Conservation (phyloP, 1,139 yeast species). For the Magnusiomyces suaveolens region DNA sequence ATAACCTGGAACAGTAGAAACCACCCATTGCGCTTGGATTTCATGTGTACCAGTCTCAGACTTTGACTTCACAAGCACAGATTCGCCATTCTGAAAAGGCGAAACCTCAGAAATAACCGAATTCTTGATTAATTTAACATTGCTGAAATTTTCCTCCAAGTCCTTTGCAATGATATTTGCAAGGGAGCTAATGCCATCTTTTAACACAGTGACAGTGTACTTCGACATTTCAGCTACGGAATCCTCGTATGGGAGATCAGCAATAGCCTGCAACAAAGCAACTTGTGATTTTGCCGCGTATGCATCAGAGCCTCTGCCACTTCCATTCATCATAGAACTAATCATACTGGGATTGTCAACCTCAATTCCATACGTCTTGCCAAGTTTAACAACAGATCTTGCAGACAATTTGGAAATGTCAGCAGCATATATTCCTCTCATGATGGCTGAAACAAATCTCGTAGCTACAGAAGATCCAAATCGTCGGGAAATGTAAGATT, state of each 20-base stretch:
- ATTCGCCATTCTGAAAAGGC: constrained; percentile 15
- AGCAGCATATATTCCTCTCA: constrained; percentile 90
- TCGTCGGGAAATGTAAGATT: constrained; percentile 55
- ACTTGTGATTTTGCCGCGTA: constrained; percentile 24
- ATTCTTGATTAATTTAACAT: constrained; percentile 36
- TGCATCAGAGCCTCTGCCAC: constrained; percentile 23
- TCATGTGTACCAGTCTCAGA: constrained; percentile 11
- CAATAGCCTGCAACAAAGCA: constrained; percentile 22
- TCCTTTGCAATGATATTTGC: constrained; percentile 29
- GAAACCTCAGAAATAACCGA: constrained; percentile 8
- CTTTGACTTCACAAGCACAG: constrained; percentile 4
- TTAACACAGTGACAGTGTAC: constrained; percentile 26
- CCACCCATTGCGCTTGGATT: constrained; percentile 21
- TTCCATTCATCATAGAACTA: constrained; percentile 33
- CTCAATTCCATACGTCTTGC: constrained; percentile 46
- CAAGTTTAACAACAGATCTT: constrained; percentile 38
- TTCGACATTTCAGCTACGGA: constrained; percentile 15
- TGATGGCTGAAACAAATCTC: constrained; percentile 66
- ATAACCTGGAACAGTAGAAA: constrained; percentile 26
- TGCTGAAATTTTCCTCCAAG: constrained; percentile 37
- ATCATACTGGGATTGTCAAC: constrained; percentile 47
- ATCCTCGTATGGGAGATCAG: constrained; percentile 18
- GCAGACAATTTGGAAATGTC: constrained; percentile 62
- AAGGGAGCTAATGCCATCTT: constrained; percentile 28
- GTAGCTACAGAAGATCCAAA: constrained; percentile 54